Evolutionary conservation across 192 early-diverging fungal genomes (phyloP), one percentile per base, ranked within the genome.

Genomic region (Linnemannia elongata): DNA sequence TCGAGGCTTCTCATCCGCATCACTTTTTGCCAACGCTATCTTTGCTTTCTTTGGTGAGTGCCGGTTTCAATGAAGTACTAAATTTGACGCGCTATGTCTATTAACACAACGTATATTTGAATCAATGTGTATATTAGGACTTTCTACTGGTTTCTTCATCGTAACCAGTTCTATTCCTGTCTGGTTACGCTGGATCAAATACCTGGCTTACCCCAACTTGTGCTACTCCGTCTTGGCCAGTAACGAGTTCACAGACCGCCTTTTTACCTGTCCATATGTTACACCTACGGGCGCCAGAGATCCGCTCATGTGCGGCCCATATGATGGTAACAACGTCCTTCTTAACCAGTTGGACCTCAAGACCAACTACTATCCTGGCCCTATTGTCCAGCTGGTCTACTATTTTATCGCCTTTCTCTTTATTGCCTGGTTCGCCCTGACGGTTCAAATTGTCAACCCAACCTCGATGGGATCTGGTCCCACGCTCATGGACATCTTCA

Each of bases 151-250:
- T 1, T 87, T 81, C 72, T 87, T 87, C 45, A 72, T 87, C 52
- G 79, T 87, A 47, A 78, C 76, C 9, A 87, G 80, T 45, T 77
- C 71, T 22, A 87, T 87, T 49, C 85, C 85, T 18, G 85, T 41
- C 12, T 87, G 85, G 85, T 45, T 87, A 18, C 80, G 80, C 35
- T 87, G 85, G 85, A 87, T 87, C 60, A 73, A 63, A n/a, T 81
- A 81, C 22, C 30, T 87, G 27, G 85, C 85, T 4, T 87, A 81
- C 13, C 60, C 79, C 41, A 87, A 78, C 72, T 12, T 78, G 7
- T 73, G 85, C 57, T 87, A 81, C 36, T 44, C 22, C n/a, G 81
- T 87, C 36, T 42, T 87, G 71, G 85, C 85, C 24, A 87, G 85
- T 44, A 87, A 87, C 33, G 85, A 87, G 27, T 78, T 81, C 41